Conservation (phyloP, 768 basidiomycete species). For the Suillus fuscotomentosus region DNA sequence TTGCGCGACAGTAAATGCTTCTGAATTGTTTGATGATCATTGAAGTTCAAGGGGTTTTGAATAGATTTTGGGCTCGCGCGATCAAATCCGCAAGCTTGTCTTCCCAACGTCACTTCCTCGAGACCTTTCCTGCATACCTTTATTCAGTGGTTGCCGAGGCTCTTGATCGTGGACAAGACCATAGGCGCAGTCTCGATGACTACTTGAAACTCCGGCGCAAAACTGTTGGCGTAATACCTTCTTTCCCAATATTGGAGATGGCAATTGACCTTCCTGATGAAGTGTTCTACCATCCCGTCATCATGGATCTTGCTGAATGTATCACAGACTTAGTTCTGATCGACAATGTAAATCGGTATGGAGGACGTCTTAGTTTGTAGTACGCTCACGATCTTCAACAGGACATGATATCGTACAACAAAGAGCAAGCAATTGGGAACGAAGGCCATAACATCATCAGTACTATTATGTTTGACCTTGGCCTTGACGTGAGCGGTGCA, state of each 20-base stretch:
- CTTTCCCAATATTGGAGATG: conserved; percentile 29
- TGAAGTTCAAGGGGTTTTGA: not conserved
- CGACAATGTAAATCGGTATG: conserved; percentile 20
- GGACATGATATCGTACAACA: conserved; percentile 37
- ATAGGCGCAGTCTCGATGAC: conserved; percentile 24
- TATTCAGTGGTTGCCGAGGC: conserved; percentile 1
- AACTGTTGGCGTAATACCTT: conserved; percentile 29
- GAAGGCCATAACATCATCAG: conserved; percentile 35
- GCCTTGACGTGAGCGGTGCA: conserved; percentile 25
- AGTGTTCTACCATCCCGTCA: conserved; percentile 26
- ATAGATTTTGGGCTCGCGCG: conserved; percentile 9
- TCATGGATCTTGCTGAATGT: conserved; percentile 11
- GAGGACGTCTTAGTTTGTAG: not conserved
- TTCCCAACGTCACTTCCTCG: conserved; percentile 8
- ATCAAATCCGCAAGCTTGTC: not conserved
- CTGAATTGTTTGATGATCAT: conserved; percentile 18
- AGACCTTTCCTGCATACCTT: conserved; percentile 4
- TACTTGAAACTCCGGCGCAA: conserved; percentile 33
- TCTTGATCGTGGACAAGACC: conserved; percentile 8
- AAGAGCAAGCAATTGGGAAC: conserved; percentile 33
- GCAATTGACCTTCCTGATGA: conserved; percentile 32
- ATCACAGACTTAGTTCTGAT: conserved; percentile 22
- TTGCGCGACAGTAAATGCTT: conserved; percentile 16
- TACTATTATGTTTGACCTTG: conserved; percentile 29
- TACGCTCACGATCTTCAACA: conserved; percentile 3